These are phyloP conservation scores for Podospora anserina DNA, from an alignment of 495 filamentous ascomycete species.

Conservation along the genomic window DNA sequence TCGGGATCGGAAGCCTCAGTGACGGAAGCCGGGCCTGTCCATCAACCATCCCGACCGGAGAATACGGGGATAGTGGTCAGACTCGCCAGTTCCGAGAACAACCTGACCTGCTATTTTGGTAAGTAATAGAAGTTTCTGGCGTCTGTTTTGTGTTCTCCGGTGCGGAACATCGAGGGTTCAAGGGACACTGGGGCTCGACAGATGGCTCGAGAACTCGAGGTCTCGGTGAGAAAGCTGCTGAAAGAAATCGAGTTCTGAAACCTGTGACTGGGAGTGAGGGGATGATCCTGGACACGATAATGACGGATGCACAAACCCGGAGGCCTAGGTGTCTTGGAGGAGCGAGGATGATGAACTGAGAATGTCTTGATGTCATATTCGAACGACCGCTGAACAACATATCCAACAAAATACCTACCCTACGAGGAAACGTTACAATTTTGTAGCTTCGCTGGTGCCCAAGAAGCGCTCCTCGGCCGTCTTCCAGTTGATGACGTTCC, in stretches of 20 bases:
- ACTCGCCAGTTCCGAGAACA: slow-evolving; percentile 1
- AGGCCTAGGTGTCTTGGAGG: background rate
- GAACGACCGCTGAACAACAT: background rate
- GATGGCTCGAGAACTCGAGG: background rate
- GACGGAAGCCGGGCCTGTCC: background rate
- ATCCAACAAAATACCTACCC: slow-evolving; percentile 6
- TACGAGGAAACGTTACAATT: slow-evolving; percentile 23
- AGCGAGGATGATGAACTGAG: background rate
- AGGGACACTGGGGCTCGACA: background rate
- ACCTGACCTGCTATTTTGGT: background rate
- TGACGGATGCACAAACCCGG: background rate
- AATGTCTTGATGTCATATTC: slow-evolving; percentile 3
- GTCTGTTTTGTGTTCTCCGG: background rate
- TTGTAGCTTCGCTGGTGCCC: slow-evolving; percentile 35
- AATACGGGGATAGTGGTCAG: background rate
- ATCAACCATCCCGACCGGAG: slow-evolving; percentile 2
- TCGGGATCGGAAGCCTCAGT: background rate
- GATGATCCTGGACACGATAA: background rate
- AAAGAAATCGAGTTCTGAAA: background rate
- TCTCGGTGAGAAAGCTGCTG: background rate
- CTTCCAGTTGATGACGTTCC: slow-evolving; percentile 99
- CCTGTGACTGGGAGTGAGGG: background rate
- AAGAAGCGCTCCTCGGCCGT: slow-evolving; percentile 78
- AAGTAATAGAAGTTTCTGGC: background rate
- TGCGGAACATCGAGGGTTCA: background rate